Conservation (phyloP, 352 stramenopile genomes). For the Pythium sukuiense region DNA sequence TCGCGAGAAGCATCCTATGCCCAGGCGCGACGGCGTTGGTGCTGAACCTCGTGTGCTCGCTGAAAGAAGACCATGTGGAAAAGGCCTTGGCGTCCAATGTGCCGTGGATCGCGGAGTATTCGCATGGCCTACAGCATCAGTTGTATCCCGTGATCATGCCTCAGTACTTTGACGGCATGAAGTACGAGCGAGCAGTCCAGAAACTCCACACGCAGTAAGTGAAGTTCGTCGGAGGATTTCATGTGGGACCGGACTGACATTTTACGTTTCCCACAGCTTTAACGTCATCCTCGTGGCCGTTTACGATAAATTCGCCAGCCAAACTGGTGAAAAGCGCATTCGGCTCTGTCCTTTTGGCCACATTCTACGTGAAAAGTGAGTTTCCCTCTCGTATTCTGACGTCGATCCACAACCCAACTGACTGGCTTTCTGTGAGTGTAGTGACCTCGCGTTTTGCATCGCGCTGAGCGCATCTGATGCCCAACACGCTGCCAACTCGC, state of each 20-base stretch:
- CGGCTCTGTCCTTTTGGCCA: slow-evolving; percentile 41
- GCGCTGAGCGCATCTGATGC: slow-evolving; percentile 43
- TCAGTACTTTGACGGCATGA: slow-evolving; percentile 38
- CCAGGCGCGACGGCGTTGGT: slow-evolving; percentile 50
- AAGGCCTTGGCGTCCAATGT: slow-evolving; percentile 38
- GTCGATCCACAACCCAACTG: background rate
- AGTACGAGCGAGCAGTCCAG: slow-evolving; percentile 36
- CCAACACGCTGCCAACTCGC: slow-evolving; percentile 39
- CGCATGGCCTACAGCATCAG: slow-evolving; percentile 50
- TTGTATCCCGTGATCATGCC: slow-evolving; percentile 52
- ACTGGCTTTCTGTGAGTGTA: slow-evolving; percentile 11
- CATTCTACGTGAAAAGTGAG: slow-evolving; percentile 41
- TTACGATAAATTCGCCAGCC: slow-evolving; percentile 37
- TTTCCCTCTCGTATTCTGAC: background rate
- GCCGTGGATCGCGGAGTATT: slow-evolving; percentile 60
- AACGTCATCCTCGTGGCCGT: slow-evolving; percentile 45
- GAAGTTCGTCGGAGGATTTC: background rate
- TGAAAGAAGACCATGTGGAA: slow-evolving; percentile 36
- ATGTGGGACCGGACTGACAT: background rate
- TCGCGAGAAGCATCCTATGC: slow-evolving; percentile 52
- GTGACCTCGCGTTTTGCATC: slow-evolving; percentile 56
- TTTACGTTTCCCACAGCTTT: slow-evolving; percentile 31
- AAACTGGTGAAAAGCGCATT: slow-evolving; percentile 31
- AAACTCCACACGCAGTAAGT: slow-evolving; percentile 49
- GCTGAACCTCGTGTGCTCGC: slow-evolving; percentile 61